phyloP scores from a whole-genome alignment of 768 basidiomycete genomes.

The Mycena rosella region DNA sequence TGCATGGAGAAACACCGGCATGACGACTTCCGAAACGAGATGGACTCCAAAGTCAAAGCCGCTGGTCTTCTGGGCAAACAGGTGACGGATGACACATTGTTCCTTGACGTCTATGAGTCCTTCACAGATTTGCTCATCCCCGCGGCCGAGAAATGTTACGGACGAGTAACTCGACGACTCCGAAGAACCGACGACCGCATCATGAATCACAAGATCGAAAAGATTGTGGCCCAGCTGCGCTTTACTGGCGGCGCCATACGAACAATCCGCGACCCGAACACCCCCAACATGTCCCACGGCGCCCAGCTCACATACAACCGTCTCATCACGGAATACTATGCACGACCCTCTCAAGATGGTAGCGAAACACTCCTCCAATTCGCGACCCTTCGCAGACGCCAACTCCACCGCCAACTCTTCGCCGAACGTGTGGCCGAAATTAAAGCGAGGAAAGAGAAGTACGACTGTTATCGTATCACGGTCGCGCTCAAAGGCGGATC shows the following conservation, averaged over 20 bases:
- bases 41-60: no score
- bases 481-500: background rate
- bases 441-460: background rate
- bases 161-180: slow-evolving; percentile 15
- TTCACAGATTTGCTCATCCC: background rate
- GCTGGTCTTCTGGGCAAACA: no score
- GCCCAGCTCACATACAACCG: background rate
- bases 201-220: background rate
- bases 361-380: no score
- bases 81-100: background rate
- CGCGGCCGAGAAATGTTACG: background rate
- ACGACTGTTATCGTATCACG: background rate
- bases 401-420: background rate
- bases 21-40: slow-evolving; percentile 5
- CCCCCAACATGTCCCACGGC: background rate
- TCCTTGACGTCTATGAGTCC: background rate
- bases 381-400: background rate
- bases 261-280: background rate
- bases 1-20: background rate
- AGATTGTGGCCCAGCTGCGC: background rate
- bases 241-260: background rate
- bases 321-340: background rate
- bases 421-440: background rate
- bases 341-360: no score
- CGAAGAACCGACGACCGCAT: background rate